A percentile compares a stretch with the other conserved stretches of the same genome.
Evolutionary conservation across 2,329 filamentous ascomycete genomes (phyloP).

Genomic region (Microdochium trichocladiopsis): DNA sequence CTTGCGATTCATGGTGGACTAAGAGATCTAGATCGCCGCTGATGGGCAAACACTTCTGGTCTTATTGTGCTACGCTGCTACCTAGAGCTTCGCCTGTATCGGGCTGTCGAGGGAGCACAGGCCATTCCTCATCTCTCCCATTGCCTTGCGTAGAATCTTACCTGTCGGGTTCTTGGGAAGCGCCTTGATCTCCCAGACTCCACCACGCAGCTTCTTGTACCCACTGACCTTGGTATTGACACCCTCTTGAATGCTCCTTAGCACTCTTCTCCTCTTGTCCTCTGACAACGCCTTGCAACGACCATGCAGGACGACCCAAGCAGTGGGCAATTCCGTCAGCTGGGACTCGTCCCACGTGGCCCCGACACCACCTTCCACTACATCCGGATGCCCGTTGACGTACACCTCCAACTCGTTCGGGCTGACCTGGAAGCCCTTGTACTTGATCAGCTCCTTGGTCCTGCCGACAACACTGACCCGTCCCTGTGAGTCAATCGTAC

Average conservation of each 20-base stretch:
- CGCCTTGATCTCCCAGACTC: conserved; percentile 23
- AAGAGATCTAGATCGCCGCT: too few species aligned
- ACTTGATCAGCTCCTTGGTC: conserved; percentile 33
- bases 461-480: conserved; percentile 26
- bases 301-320: conserved; percentile 26
- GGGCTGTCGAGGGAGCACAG: conserved; percentile 17
- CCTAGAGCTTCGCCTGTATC: neutral
- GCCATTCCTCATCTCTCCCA: conserved; percentile 20
- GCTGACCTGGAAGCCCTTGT: conserved; percentile 32
- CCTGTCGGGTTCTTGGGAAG: conserved; percentile 28
- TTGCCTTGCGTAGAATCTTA: conserved; percentile 25
- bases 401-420: conserved; percentile 27
- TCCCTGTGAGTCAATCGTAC: conserved; percentile 23
- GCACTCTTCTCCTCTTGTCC: conserved; percentile 9
- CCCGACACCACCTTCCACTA: conserved; percentile 26
- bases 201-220: conserved; percentile 31
- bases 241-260: conserved; percentile 20
- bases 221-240: conserved; percentile 29
- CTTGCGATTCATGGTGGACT: too few species aligned
- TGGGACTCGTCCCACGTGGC: conserved; percentile 27
- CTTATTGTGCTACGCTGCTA: too few species aligned
- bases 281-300: conserved; percentile 6
- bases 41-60: too few species aligned
- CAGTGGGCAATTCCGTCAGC: conserved; percentile 28
- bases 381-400: conserved; percentile 26